These are phyloP conservation scores for Ganoderma sp. DNA, from an alignment of 1,284 basidiomycete genomes.

Conservation along the genomic window DNA sequence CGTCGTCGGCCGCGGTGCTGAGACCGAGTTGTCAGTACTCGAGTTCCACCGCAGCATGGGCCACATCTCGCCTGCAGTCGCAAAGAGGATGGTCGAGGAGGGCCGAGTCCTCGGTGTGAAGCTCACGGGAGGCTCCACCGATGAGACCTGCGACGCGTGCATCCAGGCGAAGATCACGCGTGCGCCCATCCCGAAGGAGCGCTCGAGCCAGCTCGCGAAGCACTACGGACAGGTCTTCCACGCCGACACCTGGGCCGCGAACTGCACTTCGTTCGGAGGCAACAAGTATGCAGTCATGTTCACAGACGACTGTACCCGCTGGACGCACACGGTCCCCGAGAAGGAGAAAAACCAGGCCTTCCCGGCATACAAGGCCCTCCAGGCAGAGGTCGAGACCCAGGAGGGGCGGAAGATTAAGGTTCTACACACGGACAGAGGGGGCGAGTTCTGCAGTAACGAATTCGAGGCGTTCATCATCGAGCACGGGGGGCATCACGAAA, in stretches of 20 bases:
- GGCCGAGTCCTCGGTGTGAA: conserved; percentile 40
- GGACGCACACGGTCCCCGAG: conserved; percentile 28
- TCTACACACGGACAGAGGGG: conserved; percentile 3
- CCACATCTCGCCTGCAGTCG: conserved; percentile 40
- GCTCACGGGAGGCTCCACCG: conserved; percentile 31
- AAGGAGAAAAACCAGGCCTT: conserved; percentile 35
- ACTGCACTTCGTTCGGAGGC: conserved; percentile 37
- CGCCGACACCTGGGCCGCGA: conserved; percentile 46
- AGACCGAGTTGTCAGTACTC: conserved; percentile 36
- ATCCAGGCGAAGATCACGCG: conserved; percentile 42
- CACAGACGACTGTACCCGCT: conserved; percentile 37
- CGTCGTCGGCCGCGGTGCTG: conserved; percentile 18
- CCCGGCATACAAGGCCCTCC: conserved; percentile 29
- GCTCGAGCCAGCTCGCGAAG: conserved; percentile 37
- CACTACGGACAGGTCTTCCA: conserved; percentile 44
- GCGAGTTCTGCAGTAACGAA: conserved; percentile 18
- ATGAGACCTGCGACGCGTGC: conserved; percentile 43
- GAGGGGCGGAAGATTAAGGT: conserved; percentile 7
- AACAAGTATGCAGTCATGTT: conserved; percentile 38
- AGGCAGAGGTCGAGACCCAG: conserved; percentile 22
- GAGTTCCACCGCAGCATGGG: conserved; percentile 44
- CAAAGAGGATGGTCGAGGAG: conserved; percentile 37
- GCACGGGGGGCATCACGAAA: too few species aligned
- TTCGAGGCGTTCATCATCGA: too few species aligned
- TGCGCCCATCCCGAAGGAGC: conserved; percentile 40